Base-by-base conservation (phyloP, 768 basidiomycete species). In the Nevesoporus exiguus region DNA sequence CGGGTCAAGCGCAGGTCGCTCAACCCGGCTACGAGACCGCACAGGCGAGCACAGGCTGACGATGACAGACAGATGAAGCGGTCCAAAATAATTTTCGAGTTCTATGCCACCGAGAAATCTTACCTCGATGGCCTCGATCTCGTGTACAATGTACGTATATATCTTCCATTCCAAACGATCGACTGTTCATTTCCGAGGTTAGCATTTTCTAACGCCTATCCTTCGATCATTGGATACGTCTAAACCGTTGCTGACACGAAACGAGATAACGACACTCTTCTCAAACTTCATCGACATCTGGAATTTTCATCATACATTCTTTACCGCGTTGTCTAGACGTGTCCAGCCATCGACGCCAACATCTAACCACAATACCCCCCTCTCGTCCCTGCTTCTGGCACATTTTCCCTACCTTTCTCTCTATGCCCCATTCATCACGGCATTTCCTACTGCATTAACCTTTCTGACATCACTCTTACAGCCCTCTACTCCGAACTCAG, bases 201-300 rank as follows among this genome's bases (percentile, higher is more conserved):
- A 93, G 90, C 85, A 91, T 66, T 94, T 94, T 63, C 77, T 94
- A 29, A 80, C 80, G 10, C 92, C 91, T 3, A 84, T 94, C 54
- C 84, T 93, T 58, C 74, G 75, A 19, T 86, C 92, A 6, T 73
- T 93, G 58, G 87, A 90, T 57, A 83, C 81, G 3, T 61, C 82
- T 5, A 75, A 80, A 24, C 85, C 89, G 3, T 69, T 93, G n/a
- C 76, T 93, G 47, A 77, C 83, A 54, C 82, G 88, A 52, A 69
- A 80, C 3, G 79, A 83, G 42, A 78, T 93, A 53, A 88, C 85
- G 1, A 77, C 83, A 13, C 75, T 93, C 33, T 94, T 94, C 70
- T 88, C 87, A 57, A 93, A 93, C 68, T 92, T 93, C 59, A 85
- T 92, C 65, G 91, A 93, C 69, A 93, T 94, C 31, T 92, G 88